These are phyloP conservation scores for Fraxinus angustifolia DNA, from an alignment of 305 asterid species.

Conservation along the genomic window DNA sequence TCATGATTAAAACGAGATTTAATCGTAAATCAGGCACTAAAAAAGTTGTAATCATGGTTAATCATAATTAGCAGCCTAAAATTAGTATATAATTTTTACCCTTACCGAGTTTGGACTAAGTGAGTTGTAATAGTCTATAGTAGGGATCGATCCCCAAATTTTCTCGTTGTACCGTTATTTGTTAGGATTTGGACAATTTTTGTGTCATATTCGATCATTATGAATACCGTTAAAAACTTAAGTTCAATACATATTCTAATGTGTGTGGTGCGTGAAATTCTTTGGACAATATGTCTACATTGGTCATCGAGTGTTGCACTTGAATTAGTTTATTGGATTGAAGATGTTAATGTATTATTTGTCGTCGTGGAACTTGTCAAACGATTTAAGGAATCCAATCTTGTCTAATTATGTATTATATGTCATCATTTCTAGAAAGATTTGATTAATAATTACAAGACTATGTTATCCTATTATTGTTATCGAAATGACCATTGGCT, in stretches of 20 bases:
- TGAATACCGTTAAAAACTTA: neutral
- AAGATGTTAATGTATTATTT: neutral
- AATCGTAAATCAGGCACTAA: neutral
- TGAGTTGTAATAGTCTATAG: neutral
- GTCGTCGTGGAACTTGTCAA: neutral
- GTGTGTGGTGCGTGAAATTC: neutral
- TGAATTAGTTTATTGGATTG: neutral
- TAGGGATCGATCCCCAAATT: neutral
- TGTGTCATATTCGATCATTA: slow-evolving; percentile 1
- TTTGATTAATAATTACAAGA: neutral
- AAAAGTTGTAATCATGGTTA: neutral
- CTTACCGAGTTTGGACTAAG: neutral
- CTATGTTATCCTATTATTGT: neutral
- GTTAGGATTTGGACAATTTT: neutral
- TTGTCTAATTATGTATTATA: neutral
- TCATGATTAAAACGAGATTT: neutral
- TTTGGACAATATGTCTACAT: neutral
- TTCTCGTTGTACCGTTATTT: neutral
- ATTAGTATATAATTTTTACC: neutral
- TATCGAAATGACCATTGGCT: neutral
- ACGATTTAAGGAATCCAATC: neutral
- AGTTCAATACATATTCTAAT: neutral
- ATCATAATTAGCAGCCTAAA: neutral
- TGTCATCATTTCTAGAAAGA: neutral
- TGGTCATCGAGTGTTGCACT: slow-evolving; percentile 10